These are phyloP conservation scores for Rhizopogon rudus DNA, from an alignment of 768 basidiomycete genomes.

Conservation along the genomic window DNA sequence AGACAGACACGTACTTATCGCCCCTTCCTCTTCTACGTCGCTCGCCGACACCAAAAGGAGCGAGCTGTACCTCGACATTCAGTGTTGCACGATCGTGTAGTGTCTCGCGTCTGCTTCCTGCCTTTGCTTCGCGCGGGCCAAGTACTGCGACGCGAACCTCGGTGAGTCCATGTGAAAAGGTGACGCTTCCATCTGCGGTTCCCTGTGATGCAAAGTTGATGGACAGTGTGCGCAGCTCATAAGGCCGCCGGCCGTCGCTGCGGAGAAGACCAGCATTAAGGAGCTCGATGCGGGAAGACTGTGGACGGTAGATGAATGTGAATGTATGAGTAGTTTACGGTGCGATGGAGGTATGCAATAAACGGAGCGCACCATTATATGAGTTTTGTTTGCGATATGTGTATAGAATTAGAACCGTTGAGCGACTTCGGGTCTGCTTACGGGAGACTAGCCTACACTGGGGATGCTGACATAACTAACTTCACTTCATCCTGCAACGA, in stretches of 20 bases:
- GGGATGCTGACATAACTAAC: no score
- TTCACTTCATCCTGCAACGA: not conserved
- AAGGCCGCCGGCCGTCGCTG: conserved; percentile 89
- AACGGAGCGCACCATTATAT: no score
- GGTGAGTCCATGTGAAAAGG: conserved; percentile 85
- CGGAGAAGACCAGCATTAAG: conserved; percentile 85
- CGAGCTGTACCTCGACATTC: conserved; percentile 84
- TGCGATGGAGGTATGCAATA: not conserved
- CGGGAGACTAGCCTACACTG: no score
- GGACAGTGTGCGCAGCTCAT: conserved; percentile 78
- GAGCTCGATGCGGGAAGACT: conserved; percentile 62
- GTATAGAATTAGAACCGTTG: no score
- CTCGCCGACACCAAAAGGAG: conserved; percentile 83
- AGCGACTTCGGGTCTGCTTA: no score
- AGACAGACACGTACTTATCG: conserved; percentile 62
- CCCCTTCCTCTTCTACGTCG: conserved; percentile 69
- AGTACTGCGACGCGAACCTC: conserved; percentile 85
- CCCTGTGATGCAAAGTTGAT: conserved; percentile 76
- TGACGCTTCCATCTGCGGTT: conserved; percentile 80
- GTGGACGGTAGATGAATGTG: conserved; percentile 1
- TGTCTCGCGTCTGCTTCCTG: conserved; percentile 57
- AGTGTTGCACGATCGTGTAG: conserved; percentile 85
- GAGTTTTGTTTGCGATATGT: no score
- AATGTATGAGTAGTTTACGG: not conserved
- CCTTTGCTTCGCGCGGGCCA: conserved; percentile 87